phyloP scores from a whole-genome alignment of 306 rosid genomes.

The Cajanus cajan region DNA sequence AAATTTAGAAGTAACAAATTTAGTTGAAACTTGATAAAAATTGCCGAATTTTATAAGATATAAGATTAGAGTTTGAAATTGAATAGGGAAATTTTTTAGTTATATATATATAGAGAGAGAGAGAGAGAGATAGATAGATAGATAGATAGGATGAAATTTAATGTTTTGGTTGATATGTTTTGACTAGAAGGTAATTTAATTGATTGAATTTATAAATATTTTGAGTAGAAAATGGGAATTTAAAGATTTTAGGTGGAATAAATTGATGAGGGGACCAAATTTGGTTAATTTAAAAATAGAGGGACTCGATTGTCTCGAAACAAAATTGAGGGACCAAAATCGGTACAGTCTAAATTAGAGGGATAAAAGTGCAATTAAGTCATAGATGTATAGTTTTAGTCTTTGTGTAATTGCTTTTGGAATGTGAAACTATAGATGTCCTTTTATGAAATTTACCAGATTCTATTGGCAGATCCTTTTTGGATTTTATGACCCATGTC shows the following conservation, averaged over 20 bases:
- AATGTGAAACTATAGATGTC: constrained; percentile 11
- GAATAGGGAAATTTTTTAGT: neutral
- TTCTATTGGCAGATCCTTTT: constrained; percentile 69
- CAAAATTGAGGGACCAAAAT: neutral
- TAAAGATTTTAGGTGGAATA: neutral
- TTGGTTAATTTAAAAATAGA: neutral
- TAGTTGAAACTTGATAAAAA: neutral
- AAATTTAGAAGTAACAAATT: neutral
- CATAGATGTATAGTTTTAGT: neutral
- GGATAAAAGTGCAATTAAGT: neutral
- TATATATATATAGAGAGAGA: too few relatives aligned
- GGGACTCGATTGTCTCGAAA: neutral
- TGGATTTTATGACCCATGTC: constrained; percentile 97
- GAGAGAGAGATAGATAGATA: too few relatives aligned
- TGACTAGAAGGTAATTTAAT: neutral
- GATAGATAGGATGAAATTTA: neutral
- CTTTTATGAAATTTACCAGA: constrained; percentile 31
- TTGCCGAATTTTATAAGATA: neutral
- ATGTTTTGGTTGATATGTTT: neutral
- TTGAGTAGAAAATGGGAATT: neutral
- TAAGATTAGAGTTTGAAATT: neutral
- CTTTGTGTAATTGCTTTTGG: constrained; percentile 18
- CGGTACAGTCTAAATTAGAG: neutral
- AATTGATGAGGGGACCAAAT: neutral
- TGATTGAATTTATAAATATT: neutral